phyloP scores from a whole-genome alignment of 2,329 filamentous ascomycete genomes.

The Penicillium corylophilum region DNA sequence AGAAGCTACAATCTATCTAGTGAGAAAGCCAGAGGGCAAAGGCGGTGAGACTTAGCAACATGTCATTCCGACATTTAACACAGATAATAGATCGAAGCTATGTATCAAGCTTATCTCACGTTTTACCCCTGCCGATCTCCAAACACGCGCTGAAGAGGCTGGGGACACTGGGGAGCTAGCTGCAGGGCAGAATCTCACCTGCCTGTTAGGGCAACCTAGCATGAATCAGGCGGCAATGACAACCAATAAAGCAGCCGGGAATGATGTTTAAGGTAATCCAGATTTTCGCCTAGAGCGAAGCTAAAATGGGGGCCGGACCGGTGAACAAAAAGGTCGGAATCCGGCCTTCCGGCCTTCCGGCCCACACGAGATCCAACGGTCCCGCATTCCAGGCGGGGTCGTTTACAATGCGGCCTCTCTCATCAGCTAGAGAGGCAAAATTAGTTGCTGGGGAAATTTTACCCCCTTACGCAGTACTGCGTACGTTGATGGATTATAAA shows the following conservation, averaged over 20 bases:
- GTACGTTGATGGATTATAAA: too few species aligned
- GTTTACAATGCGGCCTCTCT: background rate
- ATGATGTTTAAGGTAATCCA: background rate
- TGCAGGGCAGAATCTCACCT: background rate
- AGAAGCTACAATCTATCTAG: too few species aligned
- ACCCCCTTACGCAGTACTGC: too few species aligned
- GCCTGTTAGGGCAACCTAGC: background rate
- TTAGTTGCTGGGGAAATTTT: too few species aligned
- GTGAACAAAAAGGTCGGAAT: constrained; percentile 6
- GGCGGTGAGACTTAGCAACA: too few species aligned
- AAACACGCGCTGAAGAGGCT: background rate
- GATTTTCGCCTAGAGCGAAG: constrained; percentile 5
- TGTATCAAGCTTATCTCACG: background rate
- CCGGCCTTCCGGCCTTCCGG: background rate
- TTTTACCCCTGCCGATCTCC: background rate
- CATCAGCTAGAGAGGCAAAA: background rate
- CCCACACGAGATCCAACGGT: background rate
- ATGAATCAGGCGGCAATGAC: background rate
- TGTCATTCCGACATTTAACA: background rate
- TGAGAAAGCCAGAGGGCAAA: too few species aligned
- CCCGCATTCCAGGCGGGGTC: background rate
- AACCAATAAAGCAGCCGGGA: background rate
- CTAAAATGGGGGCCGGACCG: constrained; percentile 9
- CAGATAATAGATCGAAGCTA: background rate
- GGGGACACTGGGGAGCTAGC: background rate